These are phyloP conservation scores for Adenanthera pavonina DNA, from an alignment of 306 rosid genomes.

Conservation along the genomic window DNA sequence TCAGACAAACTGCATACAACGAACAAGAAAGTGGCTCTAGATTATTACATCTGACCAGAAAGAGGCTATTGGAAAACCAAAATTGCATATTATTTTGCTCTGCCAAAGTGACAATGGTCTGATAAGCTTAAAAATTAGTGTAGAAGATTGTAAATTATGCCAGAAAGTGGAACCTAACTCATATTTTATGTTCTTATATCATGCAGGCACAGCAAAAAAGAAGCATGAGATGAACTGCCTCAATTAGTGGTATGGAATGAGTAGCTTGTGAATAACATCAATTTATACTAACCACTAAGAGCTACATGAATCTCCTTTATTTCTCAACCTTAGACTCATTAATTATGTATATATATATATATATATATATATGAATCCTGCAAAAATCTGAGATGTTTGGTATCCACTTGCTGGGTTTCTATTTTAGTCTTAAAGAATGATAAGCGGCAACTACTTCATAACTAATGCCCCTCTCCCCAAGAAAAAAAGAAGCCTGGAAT, in stretches of 20 bases:
- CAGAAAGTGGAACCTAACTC: conserved; percentile 20
- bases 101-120: background rate
- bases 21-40: background rate
- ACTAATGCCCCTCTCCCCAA: background rate
- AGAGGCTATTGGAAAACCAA: background rate
- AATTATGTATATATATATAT: background rate
- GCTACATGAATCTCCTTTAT: conserved; percentile 4
- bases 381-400: conserved; percentile 27
- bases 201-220: conserved; percentile 78
- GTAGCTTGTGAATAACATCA: conserved; percentile 24
- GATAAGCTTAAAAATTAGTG: conserved; percentile 4
- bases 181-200: conserved; percentile 30
- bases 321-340: background rate
- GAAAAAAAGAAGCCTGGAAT: background rate
- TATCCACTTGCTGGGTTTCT: conserved; percentile 21
- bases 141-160: background rate
- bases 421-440: conserved; percentile 25
- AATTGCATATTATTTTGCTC: background rate
- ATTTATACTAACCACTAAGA: conserved; percentile 22
- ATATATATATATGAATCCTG: background rate
- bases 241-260: conserved; percentile 40
- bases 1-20: background rate
- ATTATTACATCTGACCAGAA: background rate
- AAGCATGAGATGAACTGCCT: conserved; percentile 63
- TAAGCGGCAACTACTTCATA: conserved; percentile 6